Evolutionary conservation across 768 basidiomycete genomes (phyloP), one percentile per base, ranked within the genome.

Genomic region (Lactarius tabidus): DNA sequence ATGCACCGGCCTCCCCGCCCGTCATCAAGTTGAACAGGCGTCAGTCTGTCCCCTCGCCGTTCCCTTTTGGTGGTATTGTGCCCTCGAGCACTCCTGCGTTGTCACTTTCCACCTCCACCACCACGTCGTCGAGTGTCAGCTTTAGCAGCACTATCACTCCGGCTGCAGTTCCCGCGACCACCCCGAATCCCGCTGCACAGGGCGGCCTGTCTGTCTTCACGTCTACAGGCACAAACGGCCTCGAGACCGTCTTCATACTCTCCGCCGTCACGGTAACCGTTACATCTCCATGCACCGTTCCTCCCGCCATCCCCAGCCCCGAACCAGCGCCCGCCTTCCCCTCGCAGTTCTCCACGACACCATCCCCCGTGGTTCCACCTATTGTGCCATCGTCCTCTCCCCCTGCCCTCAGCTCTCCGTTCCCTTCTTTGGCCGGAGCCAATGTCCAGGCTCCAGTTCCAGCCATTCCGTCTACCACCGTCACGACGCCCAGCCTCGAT

Each of bases 11-110:
- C 23, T 15, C 62, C 28, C 53, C 55, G 15, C 6, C 58, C 9
- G 1, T 65, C 57, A 67, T 69, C 59, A 59, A 67, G 6, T 56
- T 69, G 48, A 67, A 67, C 20, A 60, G 18, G 36, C 68, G 68
- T 9, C 68, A 69, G 38, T 64, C 23, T 38, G n/a, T 20, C 29
- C 26, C 65, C n/a, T 2, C 61, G 1, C 18, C 60, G 3, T 66
- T 66, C 57, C 54, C 51, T 41, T 62, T 59, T 31, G 65, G 65
- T 17, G 65, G 65, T 18, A 66, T 66, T 29, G 56, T 59, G 36
- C 35, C 65, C 7, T 38, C 65, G 15, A 62, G 9, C 52, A 5
- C 35, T 18, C 3, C 39, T 38, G 18, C 58, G 6, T 28, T 23
- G 3, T 23, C 12, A 15, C 6, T 26, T 23, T 20, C 23, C 41